phyloP scores from a whole-genome alignment of 768 basidiomycete species.

The Russula sp. region DNA sequence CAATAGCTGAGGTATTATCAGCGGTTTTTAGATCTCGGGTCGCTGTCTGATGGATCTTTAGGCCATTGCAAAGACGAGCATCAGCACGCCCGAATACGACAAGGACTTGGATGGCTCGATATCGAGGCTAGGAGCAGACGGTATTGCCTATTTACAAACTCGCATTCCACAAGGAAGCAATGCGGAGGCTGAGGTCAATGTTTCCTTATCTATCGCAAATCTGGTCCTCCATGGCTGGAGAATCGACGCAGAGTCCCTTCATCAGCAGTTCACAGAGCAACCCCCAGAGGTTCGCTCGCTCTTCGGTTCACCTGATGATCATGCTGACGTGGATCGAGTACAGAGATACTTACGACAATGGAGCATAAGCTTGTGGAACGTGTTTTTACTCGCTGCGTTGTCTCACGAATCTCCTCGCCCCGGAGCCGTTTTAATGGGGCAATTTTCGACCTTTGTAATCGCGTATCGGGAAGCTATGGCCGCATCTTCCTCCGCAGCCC shows the following conservation, averaged over 20 bases:
- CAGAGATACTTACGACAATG: slow-evolving; percentile 25
- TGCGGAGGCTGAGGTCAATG: slow-evolving; percentile 46
- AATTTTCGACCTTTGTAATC: slow-evolving; percentile 46
- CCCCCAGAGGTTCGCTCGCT: slow-evolving; percentile 7
- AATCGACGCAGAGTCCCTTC: slow-evolving; percentile 39
- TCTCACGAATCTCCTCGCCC: slow-evolving; percentile 32
- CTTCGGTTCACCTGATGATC: neutral
- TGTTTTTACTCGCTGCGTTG: slow-evolving; percentile 51
- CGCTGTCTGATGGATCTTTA: slow-evolving; percentile 15
- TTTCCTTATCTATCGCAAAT: slow-evolving; percentile 46
- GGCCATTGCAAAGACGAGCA: slow-evolving; percentile 32
- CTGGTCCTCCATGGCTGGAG: slow-evolving; percentile 43
- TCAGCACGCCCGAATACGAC: slow-evolving; percentile 17
- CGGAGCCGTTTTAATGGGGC: slow-evolving; percentile 42
- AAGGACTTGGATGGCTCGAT: slow-evolving; percentile 10
- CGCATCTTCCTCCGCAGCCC: slow-evolving; percentile 26
- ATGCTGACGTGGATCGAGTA: neutral
- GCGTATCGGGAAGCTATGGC: slow-evolving; percentile 38
- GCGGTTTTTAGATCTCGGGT: neutral
- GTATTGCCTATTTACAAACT: slow-evolving; percentile 27
- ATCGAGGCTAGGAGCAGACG: slow-evolving; percentile 16
- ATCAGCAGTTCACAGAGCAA: slow-evolving; percentile 35
- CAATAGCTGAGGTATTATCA: slow-evolving; percentile 48
- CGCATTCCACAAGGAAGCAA: slow-evolving; percentile 31
- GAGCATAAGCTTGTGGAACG: slow-evolving; percentile 58